A percentile compares a stretch with the other conserved stretches of the same genome.
Evolutionary conservation across 768 basidiomycete species (phyloP).

Genomic region (Tylopilus intermedius): DNA sequence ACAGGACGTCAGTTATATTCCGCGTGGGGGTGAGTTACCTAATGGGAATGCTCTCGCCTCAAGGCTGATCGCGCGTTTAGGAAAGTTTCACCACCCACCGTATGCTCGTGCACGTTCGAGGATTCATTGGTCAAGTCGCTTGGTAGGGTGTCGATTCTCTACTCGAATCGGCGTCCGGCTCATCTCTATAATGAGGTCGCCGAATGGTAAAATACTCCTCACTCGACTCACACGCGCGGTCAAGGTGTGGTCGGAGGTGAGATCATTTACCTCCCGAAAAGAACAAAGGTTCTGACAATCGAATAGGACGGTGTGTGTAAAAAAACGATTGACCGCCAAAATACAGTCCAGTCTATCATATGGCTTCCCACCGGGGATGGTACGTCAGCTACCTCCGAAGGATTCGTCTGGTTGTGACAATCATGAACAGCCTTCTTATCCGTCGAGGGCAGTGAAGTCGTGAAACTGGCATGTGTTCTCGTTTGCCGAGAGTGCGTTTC

Average conservation of each 20-base stretch:
- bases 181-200: constrained; percentile 36
- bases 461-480: constrained; percentile 37
- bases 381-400: constrained; percentile 16
- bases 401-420: constrained; percentile 12
- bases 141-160: constrained; percentile 31
- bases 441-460: constrained; percentile 45
- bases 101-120: constrained; percentile 46
- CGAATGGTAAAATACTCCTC: constrained; percentile 40
- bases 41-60: constrained; percentile 5
- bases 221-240: constrained; percentile 46
- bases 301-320: constrained; percentile 46
- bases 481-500: constrained; percentile 4
- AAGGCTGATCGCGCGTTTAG: constrained; percentile 25
- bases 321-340: constrained; percentile 45
- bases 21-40: constrained; percentile 39
- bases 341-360: constrained; percentile 45
- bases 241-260: constrained; percentile 50
- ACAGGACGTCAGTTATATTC: constrained; percentile 48
- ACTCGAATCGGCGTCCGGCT: constrained; percentile 4
- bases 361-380: constrained; percentile 50
- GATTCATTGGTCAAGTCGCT: constrained; percentile 52
- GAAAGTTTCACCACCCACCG: constrained; percentile 42
- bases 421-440: constrained; percentile 42
- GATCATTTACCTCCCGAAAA: constrained; percentile 11
- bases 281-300: constrained; percentile 6